phyloP scores from a whole-genome alignment of 2,329 filamentous ascomycete genomes.

The Cylindrodendrum hubeiense region DNA sequence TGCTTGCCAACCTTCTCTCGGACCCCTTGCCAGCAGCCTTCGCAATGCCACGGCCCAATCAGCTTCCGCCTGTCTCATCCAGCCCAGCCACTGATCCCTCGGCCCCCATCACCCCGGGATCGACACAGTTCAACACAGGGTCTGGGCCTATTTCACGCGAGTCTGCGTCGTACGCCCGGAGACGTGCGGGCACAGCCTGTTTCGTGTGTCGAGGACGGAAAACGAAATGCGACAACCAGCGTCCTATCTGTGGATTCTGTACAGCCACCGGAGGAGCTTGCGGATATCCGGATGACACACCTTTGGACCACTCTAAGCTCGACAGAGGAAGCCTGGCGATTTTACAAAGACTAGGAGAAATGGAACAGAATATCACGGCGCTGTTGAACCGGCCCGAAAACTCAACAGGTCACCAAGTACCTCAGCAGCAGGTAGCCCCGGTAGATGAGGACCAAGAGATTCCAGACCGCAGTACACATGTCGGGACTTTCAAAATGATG shows the following conservation, averaged over 20 bases:
- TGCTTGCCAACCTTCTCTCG: slow-evolving; percentile 30
- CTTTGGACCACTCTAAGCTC: slow-evolving; percentile 32
- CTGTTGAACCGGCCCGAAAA: slow-evolving; percentile 8
- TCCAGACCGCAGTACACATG: background rate
- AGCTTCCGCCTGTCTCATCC: background rate
- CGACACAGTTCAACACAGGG: background rate
- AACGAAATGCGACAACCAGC: slow-evolving; percentile 36
- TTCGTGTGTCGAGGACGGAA: slow-evolving; percentile 32
- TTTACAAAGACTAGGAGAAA: slow-evolving; percentile 30
- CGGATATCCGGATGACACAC: slow-evolving; percentile 31
- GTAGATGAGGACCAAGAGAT: background rate
- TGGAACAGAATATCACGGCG: slow-evolving; percentile 27
- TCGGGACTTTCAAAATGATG: background rate
- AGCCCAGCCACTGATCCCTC: background rate
- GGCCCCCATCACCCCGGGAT: background rate
- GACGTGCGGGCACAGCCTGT: slow-evolving; percentile 27
- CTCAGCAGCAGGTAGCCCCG: background rate
- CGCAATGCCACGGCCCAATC: slow-evolving; percentile 3
- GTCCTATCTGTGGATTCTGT: slow-evolving; percentile 38
- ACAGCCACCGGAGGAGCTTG: slow-evolving; percentile 31
- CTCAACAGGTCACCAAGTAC: background rate
- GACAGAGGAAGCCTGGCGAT: slow-evolving; percentile 37
- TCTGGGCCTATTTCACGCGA: slow-evolving; percentile 13
- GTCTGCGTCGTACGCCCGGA: slow-evolving; percentile 19
- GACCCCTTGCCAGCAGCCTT: slow-evolving; percentile 16